Evolutionary conservation across 139 green algal genomes (phyloP), one percentile per base, ranked within the genome.

Genomic region (Chlorella sp.): DNA sequence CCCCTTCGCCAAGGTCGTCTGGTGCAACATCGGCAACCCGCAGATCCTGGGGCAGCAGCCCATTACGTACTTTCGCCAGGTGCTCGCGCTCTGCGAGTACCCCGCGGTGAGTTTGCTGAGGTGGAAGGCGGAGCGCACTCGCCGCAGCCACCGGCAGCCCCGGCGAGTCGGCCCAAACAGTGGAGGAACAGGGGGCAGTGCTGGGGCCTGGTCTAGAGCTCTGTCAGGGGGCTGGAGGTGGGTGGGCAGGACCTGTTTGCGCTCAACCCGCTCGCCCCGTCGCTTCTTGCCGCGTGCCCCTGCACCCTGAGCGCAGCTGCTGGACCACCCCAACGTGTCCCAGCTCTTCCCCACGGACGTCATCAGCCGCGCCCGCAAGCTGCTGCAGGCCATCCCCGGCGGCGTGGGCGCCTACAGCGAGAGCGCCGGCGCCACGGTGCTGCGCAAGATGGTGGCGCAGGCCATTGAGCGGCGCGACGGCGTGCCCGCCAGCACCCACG

Each of bases 11-110:
- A 91, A 91, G 34, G 63, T 95, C 30, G 77, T 93, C 31, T 55
- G 42, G 42, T 96, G 91, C 83, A 96, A 96, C 85, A 96, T 95
- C 59, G 91, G 91, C 32, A 97, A 97, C 78, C 92, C 93, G 2
- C 94, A 98, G 76, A 78, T 88, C 2, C 83, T 98, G 5, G 91
- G 93, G 0, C 94, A 98, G 84, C 88, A 94, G 78, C 92, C 94
- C n/a, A 88, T 98, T 17, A 95, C 92, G 29, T 98, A 95, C 75
- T 91, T 93, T 69, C 76, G 91, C 3, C 91, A 96, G 73, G 90
- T 97, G 2, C 84, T 97, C 24, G 82, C 86, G 17, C 80, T 97
- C 6, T 91, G 83, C 67, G 91, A 96, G 66, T 94, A 88, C 73
- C 93, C 93, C 30, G 76, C 88, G 85, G 88, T 92, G 36, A 42